These are phyloP conservation scores for Fragilaria radians DNA, from an alignment of 108 stramenopile species.

Conservation along the genomic window DNA sequence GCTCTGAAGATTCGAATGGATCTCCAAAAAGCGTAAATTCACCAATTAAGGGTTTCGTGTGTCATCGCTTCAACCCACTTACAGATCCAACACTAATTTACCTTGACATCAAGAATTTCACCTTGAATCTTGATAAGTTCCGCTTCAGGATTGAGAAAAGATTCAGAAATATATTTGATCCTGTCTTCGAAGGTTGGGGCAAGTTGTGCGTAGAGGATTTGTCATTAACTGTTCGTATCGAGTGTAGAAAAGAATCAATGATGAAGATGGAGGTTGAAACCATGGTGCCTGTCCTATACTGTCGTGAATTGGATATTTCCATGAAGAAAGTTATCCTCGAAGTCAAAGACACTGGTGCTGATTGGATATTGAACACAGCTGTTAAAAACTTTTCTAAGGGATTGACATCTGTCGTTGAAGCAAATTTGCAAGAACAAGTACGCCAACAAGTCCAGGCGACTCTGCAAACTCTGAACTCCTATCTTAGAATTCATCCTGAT, in stretches of 20 bases:
- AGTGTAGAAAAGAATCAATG: conserved; percentile 54
- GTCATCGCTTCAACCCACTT: conserved; percentile 49
- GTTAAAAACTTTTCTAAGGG: conserved; percentile 63
- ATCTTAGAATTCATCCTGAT: conserved; percentile 63
- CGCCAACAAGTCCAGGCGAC: conserved; percentile 40
- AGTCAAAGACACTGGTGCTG: conserved; percentile 60
- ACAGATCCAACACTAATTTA: conserved; percentile 67
- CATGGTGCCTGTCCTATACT: conserved; percentile 48
- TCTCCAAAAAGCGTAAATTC: conserved; percentile 2
- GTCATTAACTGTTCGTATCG: conserved; percentile 64
- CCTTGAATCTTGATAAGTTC: conserved; percentile 48
- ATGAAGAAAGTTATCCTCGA: conserved; percentile 56
- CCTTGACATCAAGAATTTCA: conserved; percentile 71
- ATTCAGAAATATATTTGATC: conserved; percentile 64
- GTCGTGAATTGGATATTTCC: conserved; percentile 48
- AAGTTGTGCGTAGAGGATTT: conserved; percentile 59
- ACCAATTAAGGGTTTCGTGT: conserved; percentile 8
- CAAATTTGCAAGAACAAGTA: conserved; percentile 70
- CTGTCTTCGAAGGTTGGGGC: conserved; percentile 74
- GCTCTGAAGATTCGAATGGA: background rate
- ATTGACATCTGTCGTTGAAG: conserved; percentile 56
- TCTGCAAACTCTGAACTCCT: conserved; percentile 63
- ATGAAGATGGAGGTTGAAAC: conserved; percentile 19
- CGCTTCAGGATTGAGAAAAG: conserved; percentile 72
- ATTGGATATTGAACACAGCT: conserved; percentile 73